Conservation (phyloP, 805 yeast species). For the Starmerella asiatica region DNA sequence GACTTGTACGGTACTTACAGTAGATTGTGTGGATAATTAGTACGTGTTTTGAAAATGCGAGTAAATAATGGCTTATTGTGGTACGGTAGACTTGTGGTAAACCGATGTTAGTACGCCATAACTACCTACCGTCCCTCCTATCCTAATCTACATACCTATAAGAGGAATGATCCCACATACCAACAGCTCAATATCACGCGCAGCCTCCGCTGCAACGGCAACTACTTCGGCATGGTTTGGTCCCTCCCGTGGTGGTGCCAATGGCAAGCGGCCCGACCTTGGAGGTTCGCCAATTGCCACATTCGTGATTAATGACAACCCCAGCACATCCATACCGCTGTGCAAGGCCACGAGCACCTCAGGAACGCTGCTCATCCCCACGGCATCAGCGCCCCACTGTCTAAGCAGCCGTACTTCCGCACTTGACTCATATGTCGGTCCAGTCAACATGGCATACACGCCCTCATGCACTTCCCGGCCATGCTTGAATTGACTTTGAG, state of each 20-base stretch:
- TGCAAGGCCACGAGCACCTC: conserved; percentile 91
- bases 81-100: too few relatives aligned
- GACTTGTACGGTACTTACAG: too few relatives aligned
- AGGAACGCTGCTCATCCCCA: conserved; percentile 97
- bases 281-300: conserved; percentile 51
- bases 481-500: conserved; percentile 26
- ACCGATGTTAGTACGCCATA: too few relatives aligned
- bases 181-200: conserved; percentile 61
- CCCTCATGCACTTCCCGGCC: conserved; percentile 70
- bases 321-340: conserved; percentile 66
- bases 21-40: too few relatives aligned
- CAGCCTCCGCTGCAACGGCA: conserved; percentile 66
- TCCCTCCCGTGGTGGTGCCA: conserved; percentile 44
- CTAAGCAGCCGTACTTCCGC: conserved; percentile 77
- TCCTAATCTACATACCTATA: too few relatives aligned
- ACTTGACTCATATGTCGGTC: conserved; percentile 87
- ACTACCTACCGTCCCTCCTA: too few relatives aligned
- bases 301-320: conserved; percentile 76
- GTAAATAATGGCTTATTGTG: too few relatives aligned
- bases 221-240: conserved; percentile 84
- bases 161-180: too few relatives aligned
- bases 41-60: too few relatives aligned
- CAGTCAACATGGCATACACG: conserved; percentile 68
- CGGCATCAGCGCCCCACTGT: conserved; percentile 76
- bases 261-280: conserved; percentile 19